These are phyloP conservation scores for Claviceps digitariae DNA, from an alignment of 2,329 filamentous ascomycete species.

Conservation along the genomic window DNA sequence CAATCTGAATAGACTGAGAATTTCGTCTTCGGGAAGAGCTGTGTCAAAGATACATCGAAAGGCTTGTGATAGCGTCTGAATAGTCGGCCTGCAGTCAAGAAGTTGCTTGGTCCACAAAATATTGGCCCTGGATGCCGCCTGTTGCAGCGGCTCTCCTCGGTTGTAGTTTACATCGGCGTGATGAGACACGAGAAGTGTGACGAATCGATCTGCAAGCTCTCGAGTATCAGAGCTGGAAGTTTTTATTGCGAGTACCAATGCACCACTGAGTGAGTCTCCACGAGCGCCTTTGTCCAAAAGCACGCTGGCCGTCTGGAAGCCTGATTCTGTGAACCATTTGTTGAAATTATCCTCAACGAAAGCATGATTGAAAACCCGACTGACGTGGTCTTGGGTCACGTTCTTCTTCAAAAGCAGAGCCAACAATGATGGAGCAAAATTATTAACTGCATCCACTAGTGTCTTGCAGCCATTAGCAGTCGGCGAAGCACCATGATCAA, in stretches of 20 bases:
- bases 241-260: slow-evolving; percentile 33
- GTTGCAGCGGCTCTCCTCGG: slow-evolving; percentile 38
- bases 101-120: slow-evolving; percentile 35
- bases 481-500: slow-evolving; percentile 38
- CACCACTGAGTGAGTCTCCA: slow-evolving; percentile 30
- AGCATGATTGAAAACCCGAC: slow-evolving; percentile 28
- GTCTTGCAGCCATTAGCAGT: slow-evolving; percentile 37
- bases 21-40: slow-evolving; percentile 33
- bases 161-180: slow-evolving; percentile 36
- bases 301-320: slow-evolving; percentile 31
- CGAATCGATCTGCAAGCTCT: slow-evolving; percentile 30
- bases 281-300: slow-evolving; percentile 35
- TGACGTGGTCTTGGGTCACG: slow-evolving; percentile 29
- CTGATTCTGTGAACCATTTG: slow-evolving; percentile 33
- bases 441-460: slow-evolving; percentile 33
- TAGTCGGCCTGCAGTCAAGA: slow-evolving; percentile 34
- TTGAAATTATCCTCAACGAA: slow-evolving; percentile 28
- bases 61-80: slow-evolving; percentile 35
- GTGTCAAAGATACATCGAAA: slow-evolving; percentile 44
- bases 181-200: slow-evolving; percentile 24
- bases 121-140: slow-evolving; percentile 39
- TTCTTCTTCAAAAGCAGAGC: slow-evolving; percentile 28
- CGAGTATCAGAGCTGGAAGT: slow-evolving; percentile 24
- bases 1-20: slow-evolving; percentile 34
- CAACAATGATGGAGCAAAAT: slow-evolving; percentile 24